Evolutionary conservation across 2,329 filamentous ascomycete species (phyloP).

Genomic region (Simplicillium aogashimaense): DNA sequence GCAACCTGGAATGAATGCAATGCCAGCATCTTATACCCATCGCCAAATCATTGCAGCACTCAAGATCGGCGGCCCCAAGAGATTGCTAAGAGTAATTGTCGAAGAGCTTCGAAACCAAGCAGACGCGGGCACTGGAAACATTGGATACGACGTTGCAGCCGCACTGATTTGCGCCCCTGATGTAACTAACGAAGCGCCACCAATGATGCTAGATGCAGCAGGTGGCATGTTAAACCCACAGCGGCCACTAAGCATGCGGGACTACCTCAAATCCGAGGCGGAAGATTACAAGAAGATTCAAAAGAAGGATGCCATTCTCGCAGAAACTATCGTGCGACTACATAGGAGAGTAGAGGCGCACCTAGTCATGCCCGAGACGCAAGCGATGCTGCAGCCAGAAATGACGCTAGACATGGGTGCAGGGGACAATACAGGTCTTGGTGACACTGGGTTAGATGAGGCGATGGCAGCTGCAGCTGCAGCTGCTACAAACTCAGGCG

Average conservation of each 20-base stretch:
- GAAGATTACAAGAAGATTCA: conserved; percentile 48
- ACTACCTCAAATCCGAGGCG: conserved; percentile 47
- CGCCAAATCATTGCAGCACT: conserved; percentile 54
- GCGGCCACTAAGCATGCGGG: conserved; percentile 45
- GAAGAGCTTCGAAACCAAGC: conserved; percentile 58
- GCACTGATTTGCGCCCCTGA: conserved; percentile 62
- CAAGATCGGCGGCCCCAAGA: conserved; percentile 51
- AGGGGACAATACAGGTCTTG: conserved; percentile 8
- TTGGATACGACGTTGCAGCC: conserved; percentile 59
- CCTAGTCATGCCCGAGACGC: conserved; percentile 34
- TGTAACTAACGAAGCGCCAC: conserved; percentile 31
- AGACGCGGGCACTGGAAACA: conserved; percentile 45
- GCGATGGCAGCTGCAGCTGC: conserved; percentile 15
- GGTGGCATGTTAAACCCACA: conserved; percentile 28
- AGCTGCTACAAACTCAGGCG: conserved; percentile 29
- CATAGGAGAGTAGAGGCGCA: conserved; percentile 57
- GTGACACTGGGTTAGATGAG: conserved; percentile 14
- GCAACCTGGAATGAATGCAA: conserved; percentile 41
- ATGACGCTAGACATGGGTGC: conserved; percentile 30
- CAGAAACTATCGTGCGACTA: conserved; percentile 53
- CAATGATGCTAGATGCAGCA: conserved; percentile 19
- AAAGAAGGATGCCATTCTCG: conserved; percentile 43
- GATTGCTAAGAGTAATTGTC: conserved; percentile 50
- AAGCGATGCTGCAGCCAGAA: conserved; percentile 31
- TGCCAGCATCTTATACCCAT: conserved; percentile 61